Conservation (phyloP, 2,329 filamentous ascomycete genomes). For the Talaromyces sp. region DNA sequence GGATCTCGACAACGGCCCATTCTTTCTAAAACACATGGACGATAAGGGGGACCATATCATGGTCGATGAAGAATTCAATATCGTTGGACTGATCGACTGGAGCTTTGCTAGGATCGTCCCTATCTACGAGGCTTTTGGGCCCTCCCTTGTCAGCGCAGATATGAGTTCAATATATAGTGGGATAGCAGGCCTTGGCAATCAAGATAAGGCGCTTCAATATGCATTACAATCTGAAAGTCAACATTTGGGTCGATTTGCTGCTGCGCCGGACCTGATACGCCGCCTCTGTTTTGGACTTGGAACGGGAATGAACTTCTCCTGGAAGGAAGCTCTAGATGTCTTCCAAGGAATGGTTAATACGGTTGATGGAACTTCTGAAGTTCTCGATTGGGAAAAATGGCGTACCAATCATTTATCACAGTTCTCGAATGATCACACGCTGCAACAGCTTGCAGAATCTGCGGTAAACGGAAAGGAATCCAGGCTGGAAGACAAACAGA, state of each 20-base stretch:
- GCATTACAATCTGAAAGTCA: background rate
- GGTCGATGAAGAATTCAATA: background rate
- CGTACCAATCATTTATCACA: slow-evolving; percentile 4
- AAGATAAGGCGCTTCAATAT: background rate
- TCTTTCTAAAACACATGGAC: background rate
- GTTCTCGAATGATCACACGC: background rate
- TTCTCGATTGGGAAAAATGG: slow-evolving; percentile 4
- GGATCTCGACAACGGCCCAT: background rate
- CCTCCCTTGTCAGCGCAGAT: slow-evolving; percentile 8
- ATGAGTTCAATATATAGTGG: slow-evolving; percentile 1
- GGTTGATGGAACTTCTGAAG: background rate
- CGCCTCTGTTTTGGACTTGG: slow-evolving; percentile 9
- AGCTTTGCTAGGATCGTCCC: slow-evolving; percentile 4
- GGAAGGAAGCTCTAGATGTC: slow-evolving; percentile 2
- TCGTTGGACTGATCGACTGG: background rate
- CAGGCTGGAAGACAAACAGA: background rate
- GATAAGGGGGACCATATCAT: slow-evolving; percentile 1
- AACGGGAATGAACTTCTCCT: slow-evolving; percentile 3
- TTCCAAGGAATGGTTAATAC: slow-evolving; percentile 6
- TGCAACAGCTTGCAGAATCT: background rate
- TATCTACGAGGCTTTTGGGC: slow-evolving; percentile 10
- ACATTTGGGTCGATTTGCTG: background rate
- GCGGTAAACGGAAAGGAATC: background rate
- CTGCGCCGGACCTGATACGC: slow-evolving; percentile 8
- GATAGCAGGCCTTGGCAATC: background rate